Evolutionary conservation across 371 early-diverging fungal species (phyloP), one percentile per base, ranked within the genome.

Genomic region (Mortierella sp.): DNA sequence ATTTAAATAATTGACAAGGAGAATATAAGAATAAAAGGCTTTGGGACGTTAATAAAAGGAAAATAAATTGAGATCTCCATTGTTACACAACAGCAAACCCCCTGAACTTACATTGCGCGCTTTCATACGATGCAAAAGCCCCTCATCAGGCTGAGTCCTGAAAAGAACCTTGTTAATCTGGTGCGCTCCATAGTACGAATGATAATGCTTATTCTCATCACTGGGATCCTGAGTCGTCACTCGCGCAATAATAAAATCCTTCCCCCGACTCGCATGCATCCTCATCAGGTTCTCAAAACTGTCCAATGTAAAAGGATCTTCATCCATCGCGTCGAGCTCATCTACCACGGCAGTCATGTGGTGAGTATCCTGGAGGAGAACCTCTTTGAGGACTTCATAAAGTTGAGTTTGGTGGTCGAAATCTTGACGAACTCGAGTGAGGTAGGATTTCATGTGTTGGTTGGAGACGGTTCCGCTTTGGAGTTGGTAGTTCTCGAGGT

Each of bases 301-400:
- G 76, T 96, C 97, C 38, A 97, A 84, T 3, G 97, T 96, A 82
- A 97, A 97, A 16, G 96, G 95, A 74, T 97, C 97, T 70, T 93
- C 92, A 55, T 92, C 84, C 73, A 81, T 45, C 24, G 85, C 85
- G 45, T 85, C 85, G 5, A 85, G 70, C 34, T 81, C 79, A 11
- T 79, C 82, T 0, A 85, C 77, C 13, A 91, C 75, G 85, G 81
- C 68, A 89, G 92, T 82, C 92, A 91, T 31, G 94, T 83, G 44
- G 89, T 91, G 84, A 90, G 94, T 26, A 89, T 82, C 84, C 42
- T 75, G 76, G 16, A 78, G 42, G 0, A 71, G 38, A n/a, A 78
- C 28, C 4, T 45, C 60, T 52, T 84, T 79, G 21, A 75, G 72
- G 9, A 44, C 34, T 1, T 84, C 84, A n/a, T 76, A 78, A 7